Evolutionary conservation across 805 yeast genomes (phyloP), one percentile per base, ranked within the genome.

Genomic region (Torulaspora indica): DNA sequence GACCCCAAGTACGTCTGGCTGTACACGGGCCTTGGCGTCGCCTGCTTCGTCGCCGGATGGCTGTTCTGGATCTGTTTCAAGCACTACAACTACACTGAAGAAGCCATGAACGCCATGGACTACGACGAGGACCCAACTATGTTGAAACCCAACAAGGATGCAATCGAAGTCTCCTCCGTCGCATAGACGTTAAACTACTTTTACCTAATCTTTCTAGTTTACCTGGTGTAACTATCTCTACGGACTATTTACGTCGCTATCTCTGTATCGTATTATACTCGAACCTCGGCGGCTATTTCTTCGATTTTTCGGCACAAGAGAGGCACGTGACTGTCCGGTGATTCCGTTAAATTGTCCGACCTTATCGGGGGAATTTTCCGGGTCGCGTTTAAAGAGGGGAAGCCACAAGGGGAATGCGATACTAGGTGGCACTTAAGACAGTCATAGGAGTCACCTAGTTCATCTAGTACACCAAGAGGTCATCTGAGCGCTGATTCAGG

Each of bases 1-100:
- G 79, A 85, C 66, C 91, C 91, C 35, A 77, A 83, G 68, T 73
- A 79, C 57, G 75, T 77, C 36, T 81, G 87, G 85, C 74, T 78
- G 57, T 85, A 78, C 64, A 70, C 76, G 40, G 85, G 84, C 40
- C 72, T 82, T 49, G 81, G 80, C 14, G 63, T 73, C 37, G 73
- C 84, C 5, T 75, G 85, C 53, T 67, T 78, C 54, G 52, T 78
- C 46, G 76, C 78, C 28, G 91, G 90, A 17, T 47, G 72, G 44
- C 29, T 70, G 23, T 85, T 85, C 78, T 81, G 82, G 82, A 31
- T 77, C 51, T 54, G 68, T 42, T 82, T 79, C 78, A 64, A 66
- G 23, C 72, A 70, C 48, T 77, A 75, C 64, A 80, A 81, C 57
- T 62, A 66, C 20, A 67, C 66, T 46, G 86, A 80, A 64, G 84